Evolutionary conservation across 805 yeast species (phyloP).

Genomic region (Nakazawaea anatomiae): DNA sequence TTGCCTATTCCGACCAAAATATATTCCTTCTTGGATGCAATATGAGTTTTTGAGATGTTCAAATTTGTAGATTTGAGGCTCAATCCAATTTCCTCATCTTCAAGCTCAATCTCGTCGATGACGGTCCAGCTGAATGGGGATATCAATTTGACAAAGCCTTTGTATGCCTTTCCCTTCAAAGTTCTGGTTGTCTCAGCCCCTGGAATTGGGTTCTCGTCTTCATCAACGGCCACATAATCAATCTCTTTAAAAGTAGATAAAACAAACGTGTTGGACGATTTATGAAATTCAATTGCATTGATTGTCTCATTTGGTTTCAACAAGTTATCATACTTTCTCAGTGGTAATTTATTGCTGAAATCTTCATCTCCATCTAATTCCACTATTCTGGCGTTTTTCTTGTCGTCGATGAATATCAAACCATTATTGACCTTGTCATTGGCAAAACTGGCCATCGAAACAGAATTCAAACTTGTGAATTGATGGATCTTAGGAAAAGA

Average conservation of each 20-base stretch:
- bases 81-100: slow-evolving; percentile 61
- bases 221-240: slow-evolving; percentile 64
- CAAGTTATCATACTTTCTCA: slow-evolving; percentile 37
- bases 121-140: slow-evolving; percentile 75
- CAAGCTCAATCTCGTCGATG: slow-evolving; percentile 63
- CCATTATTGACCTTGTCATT: slow-evolving; percentile 33
- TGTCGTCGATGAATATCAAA: slow-evolving; percentile 65
- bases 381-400: slow-evolving; percentile 60
- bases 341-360: slow-evolving; percentile 58
- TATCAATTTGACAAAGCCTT: slow-evolving; percentile 57
- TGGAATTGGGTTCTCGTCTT: slow-evolving; percentile 59
- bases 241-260: slow-evolving; percentile 54
- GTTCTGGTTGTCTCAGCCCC: slow-evolving; percentile 45
- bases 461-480: slow-evolving; percentile 57
- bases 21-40: slow-evolving; percentile 41
- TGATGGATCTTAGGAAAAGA: slow-evolving; percentile 61
- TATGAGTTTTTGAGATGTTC: slow-evolving; percentile 29
- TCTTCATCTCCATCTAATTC: slow-evolving; percentile 34
- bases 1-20: slow-evolving; percentile 76
- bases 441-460: slow-evolving; percentile 59
- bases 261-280: slow-evolving; percentile 53
- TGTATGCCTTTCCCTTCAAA: slow-evolving; percentile 50
- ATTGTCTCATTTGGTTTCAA: slow-evolving; percentile 45
- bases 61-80: slow-evolving; percentile 48
- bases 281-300: slow-evolving; percentile 65